These are phyloP conservation scores for Colletotrichum sp. DNA, from an alignment of 2,329 filamentous ascomycete genomes.

Conservation along the genomic window DNA sequence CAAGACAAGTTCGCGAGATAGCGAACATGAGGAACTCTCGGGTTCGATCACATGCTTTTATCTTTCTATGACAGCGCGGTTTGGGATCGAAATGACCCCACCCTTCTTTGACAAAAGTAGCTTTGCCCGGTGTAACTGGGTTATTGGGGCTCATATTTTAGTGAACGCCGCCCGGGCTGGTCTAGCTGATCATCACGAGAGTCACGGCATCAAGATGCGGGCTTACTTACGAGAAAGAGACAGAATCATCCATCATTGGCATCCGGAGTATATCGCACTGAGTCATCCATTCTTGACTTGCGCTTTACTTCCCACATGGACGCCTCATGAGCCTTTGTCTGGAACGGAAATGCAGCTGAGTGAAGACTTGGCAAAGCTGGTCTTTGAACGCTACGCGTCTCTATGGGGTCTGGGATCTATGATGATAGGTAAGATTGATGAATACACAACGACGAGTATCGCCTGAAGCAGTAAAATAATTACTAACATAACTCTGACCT, in stretches of 20 bases:
- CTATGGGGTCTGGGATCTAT: background rate
- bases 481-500: background rate
- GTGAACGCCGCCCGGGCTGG: background rate
- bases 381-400: background rate
- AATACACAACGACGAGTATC: background rate
- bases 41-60: background rate
- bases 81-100: background rate
- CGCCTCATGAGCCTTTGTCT: background rate
- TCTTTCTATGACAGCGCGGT: background rate
- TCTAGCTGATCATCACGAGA: background rate
- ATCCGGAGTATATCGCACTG: background rate
- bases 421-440: background rate
- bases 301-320: background rate
- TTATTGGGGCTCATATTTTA: background rate
- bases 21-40: background rate
- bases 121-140: background rate
- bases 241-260: background rate
- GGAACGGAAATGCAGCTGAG: background rate
- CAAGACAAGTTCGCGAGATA: background rate
- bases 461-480: background rate
- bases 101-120: background rate
- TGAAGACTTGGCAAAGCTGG: background rate
- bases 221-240: background rate
- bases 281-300: background rate
- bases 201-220: background rate